These are phyloP conservation scores for Chlamydomonas applanata DNA, from an alignment of 139 green algal species.

Conservation along the genomic window DNA sequence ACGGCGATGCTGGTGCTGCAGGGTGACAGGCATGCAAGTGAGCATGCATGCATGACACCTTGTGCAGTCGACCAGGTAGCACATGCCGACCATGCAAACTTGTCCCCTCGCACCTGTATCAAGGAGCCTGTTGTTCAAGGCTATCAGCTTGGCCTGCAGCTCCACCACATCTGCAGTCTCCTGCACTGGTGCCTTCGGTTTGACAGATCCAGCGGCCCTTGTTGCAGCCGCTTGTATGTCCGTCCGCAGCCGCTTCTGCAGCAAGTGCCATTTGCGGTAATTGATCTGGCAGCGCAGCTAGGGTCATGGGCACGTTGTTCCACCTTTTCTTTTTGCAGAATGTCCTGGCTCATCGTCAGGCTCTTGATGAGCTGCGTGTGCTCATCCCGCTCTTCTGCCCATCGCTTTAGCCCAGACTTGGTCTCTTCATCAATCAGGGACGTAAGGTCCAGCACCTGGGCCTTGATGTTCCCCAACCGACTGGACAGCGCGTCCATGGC, in stretches of 20 bases:
- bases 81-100: background rate
- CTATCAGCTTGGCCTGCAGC: constrained; percentile 13
- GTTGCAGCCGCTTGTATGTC: background rate
- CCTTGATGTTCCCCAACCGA: too few species aligned
- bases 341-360: constrained; percentile 19
- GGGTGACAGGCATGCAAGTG: too few species aligned
- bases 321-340: constrained; percentile 26
- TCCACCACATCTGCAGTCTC: background rate
- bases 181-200: background rate
- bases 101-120: background rate
- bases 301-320: constrained; percentile 10
- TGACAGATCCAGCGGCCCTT: too few species aligned
- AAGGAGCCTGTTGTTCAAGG: background rate
- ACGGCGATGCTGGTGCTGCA: too few species aligned
- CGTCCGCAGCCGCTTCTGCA: background rate
- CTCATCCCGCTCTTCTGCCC: constrained; percentile 15
- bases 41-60: too few species aligned
- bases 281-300: background rate
- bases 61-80: too few species aligned
- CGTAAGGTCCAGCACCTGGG: background rate
- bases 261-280: background rate
- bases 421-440: constrained; percentile 12
- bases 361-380: constrained; percentile 12
- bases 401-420: background rate
- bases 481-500: too few species aligned